Percentiles rank a stretch among this genome's conserved stretches.
These are phyloP conservation scores for Hawksworthiomyces lignivorus DNA, from an alignment of 2,329 filamentous ascomycete genomes.

Conservation along the genomic window DNA sequence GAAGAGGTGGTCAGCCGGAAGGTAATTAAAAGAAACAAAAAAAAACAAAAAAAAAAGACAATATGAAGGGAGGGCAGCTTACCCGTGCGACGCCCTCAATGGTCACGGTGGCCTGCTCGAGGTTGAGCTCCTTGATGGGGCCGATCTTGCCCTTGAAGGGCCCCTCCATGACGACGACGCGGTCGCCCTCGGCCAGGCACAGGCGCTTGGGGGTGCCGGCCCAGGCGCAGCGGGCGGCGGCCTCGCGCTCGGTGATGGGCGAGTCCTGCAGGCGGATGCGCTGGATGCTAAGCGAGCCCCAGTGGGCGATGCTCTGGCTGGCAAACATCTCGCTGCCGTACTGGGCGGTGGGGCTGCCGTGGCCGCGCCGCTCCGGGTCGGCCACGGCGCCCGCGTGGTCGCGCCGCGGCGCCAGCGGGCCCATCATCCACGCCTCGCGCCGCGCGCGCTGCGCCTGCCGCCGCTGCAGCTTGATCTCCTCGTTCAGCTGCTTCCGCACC, in stretches of 20 bases:
- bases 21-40: background rate
- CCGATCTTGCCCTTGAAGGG: slow-evolving; percentile 79
- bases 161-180: slow-evolving; percentile 74
- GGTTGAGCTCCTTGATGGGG: slow-evolving; percentile 51
- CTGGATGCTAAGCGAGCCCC: slow-evolving; percentile 14
- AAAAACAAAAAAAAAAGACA: background rate
- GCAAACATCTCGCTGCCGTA: slow-evolving; percentile 14
- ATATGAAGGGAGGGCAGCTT: slow-evolving; percentile 24
- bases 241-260: slow-evolving; percentile 20
- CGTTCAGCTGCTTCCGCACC: slow-evolving; percentile 26
- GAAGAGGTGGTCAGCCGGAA: background rate
- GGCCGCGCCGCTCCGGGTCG: slow-evolving; percentile 13
- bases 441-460: slow-evolving; percentile 40
- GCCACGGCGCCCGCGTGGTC: slow-evolving; percentile 33
- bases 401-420: slow-evolving; percentile 68
- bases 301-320: slow-evolving; percentile 11
- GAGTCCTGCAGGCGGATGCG: slow-evolving; percentile 10
- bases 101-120: slow-evolving; percentile 47
- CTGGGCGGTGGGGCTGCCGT: slow-evolving; percentile 2
- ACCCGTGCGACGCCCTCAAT: slow-evolving; percentile 60
- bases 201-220: slow-evolving; percentile 49
- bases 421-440: slow-evolving; percentile 70
- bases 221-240: slow-evolving; percentile 42
- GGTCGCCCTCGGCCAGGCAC: slow-evolving; percentile 61
- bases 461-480: slow-evolving; percentile 21